A percentile compares a stretch with the other conserved stretches of the same genome.
phyloP scores from a whole-genome alignment of 1,284 basidiomycete genomes.

The Calocybe gambosa region DNA sequence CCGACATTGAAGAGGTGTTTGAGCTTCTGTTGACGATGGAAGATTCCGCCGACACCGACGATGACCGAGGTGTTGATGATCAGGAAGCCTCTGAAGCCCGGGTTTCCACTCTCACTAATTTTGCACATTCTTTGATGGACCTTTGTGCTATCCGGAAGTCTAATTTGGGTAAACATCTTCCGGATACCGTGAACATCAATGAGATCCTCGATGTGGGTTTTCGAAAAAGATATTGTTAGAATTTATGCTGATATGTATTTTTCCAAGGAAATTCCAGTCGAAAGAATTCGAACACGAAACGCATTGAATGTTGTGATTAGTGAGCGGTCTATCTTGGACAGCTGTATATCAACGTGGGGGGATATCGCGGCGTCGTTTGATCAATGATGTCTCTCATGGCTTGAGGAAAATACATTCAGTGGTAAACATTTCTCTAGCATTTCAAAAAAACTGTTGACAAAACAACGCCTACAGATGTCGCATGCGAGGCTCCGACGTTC shows the following conservation, averaged over 20 bases:
- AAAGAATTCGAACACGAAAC: constrained; percentile 24
- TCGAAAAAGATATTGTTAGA: not conserved
- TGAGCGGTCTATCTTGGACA: constrained; percentile 31
- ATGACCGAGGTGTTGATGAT: not conserved
- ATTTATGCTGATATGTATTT: constrained; percentile 4
- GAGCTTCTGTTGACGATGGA: constrained; percentile 13
- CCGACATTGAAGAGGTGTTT: constrained; percentile 12
- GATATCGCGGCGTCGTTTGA: constrained; percentile 15
- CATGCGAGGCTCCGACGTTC: no score
- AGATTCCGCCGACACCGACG: not conserved
- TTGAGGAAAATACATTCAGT: no score
- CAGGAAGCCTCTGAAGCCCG: not conserved
- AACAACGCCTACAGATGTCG: no score
- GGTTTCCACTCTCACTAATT: constrained; percentile 1
- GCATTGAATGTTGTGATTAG: constrained; percentile 28
- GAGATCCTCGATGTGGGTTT: constrained; percentile 30
- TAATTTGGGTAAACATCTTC: constrained; percentile 6
- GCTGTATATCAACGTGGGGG: constrained; percentile 28
- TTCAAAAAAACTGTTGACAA: not conserved
- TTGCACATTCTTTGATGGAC: constrained; percentile 12
- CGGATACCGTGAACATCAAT: constrained; percentile 18
- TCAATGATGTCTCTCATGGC: not conserved
- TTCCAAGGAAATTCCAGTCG: constrained; percentile 20
- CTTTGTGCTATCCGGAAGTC: constrained; percentile 16
- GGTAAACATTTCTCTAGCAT: not conserved